Base-by-base conservation (phyloP, 2,329 filamentous ascomycete species). In the Trichoderma gracile region DNA sequence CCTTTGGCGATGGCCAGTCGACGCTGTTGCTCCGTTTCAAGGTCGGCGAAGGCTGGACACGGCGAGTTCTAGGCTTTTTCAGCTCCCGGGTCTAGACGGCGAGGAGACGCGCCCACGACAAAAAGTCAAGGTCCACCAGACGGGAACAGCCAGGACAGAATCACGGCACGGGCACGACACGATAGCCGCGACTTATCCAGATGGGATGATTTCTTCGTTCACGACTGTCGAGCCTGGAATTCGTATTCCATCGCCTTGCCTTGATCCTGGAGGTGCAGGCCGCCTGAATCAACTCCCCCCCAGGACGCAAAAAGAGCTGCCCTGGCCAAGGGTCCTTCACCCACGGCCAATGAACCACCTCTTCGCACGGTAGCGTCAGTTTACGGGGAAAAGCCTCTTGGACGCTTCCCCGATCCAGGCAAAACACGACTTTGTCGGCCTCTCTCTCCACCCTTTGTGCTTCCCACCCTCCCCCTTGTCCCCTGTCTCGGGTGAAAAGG, bases 401-500 rank as follows among this genome's bases (percentile, higher is more conserved):
- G 52, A 50, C 30, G 56, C 55, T 60, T 65, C 63, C 63, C 63
- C 63, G 56, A 65, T 60, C 54, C 30, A 45, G 55, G 23, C 49
- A 65, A 55, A 38, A 64, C 53, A 64, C 53, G 43, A 58, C 45
- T 23, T 23, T 46, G 43, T 50, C 46, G 45, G 61, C 23, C 45
- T 46, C 52, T 45, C 60, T 52, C 56, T 52, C 53, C 30, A 10
- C 30, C 12, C 33, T 12, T n/a, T n/a, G 5, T 38, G 12, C 4
- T 14, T 14, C 33, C 33, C 33, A 10, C 33, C 33, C 12, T 38
- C 12, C 14, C 33, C 55, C 63, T 59, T 64, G 63, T 60, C 56
- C 55, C 63, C 54, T 64, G 63, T 60, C 56, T 65, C 50, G 63
- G 46, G 43, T 61, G 56, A 56, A 52, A 65, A 65, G 63, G 63